Evolutionary conservation across 2,329 filamentous ascomycete genomes (phyloP), one percentile per base, ranked within the genome.

Genomic region (Gnomoniopsis smithogilvyi): DNA sequence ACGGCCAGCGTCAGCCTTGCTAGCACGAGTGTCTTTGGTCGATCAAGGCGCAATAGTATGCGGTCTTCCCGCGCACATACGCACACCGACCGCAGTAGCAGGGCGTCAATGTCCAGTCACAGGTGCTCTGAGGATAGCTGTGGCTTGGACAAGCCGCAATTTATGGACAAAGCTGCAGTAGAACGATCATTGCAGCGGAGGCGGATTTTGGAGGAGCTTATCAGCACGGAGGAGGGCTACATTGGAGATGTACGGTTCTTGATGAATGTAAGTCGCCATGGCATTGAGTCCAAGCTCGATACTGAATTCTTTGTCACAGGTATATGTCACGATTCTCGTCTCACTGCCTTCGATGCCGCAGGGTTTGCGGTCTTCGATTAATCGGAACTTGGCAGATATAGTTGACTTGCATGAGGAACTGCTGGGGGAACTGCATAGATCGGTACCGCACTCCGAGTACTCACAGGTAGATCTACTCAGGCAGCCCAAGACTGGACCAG

Each of bases 171-270:
- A 59, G 86, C 81, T 33, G 87, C 89, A n/a, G 82, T 83, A 46
- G 83, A 87, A 64, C 85, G 93, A 55, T 85, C 91, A 1, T 73
- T 90, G 21, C 89, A 92, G 67, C 85, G 95, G 62, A 85, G 91
- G 15, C 86, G 88, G 62, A 86, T 96, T 43, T 74, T 98, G 38
- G 90, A 95, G 69, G 95, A 98, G 74, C 78, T 98, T 53, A 85
- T 97, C 62, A 83, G 77, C 58, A 96, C 93, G 0, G 95, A 98
- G 72, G 90, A 95, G 70, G 86, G 88, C 67, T 98, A 98, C 70
- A 87, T 98, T 66, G 85, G 88, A 17, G 94, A 96, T 67, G 74
- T 98, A 59, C 91, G 91, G 66, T 92, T 95, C 64, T 78, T 98
- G 60, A 89, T 90, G 70, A 92, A 96, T 74, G 93, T 94, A 76